Conservation (phyloP, 192 early-diverging fungal genomes). For the Kickxella alabastrina region DNA sequence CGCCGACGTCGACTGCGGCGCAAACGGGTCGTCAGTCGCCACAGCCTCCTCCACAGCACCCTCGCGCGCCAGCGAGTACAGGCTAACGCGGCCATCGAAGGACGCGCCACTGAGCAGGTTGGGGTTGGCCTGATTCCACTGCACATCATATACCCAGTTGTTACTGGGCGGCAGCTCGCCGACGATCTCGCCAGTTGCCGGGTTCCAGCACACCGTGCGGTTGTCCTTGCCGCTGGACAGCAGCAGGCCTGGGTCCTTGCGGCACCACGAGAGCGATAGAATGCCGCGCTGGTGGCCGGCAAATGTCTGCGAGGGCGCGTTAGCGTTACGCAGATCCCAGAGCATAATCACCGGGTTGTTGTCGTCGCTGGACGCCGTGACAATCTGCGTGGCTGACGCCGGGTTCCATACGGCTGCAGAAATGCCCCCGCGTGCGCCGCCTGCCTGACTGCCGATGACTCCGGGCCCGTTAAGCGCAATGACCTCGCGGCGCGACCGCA, state of each 20-base stretch:
- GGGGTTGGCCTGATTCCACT: slow-evolving; percentile 94
- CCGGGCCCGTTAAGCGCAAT: slow-evolving; percentile 65
- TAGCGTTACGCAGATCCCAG: slow-evolving; percentile 95
- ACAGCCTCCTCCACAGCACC: slow-evolving; percentile 34
- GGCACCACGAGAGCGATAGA: slow-evolving; percentile 91
- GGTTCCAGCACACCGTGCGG: slow-evolving; percentile 90
- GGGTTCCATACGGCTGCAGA: slow-evolving; percentile 91
- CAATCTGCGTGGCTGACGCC: slow-evolving; percentile 89
- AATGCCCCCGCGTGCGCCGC: slow-evolving; percentile 66
- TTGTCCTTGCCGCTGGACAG: slow-evolving; percentile 96
- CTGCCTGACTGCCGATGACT: slow-evolving; percentile 44
- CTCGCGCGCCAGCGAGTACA: slow-evolving; percentile 67
- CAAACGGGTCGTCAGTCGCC: slow-evolving; percentile 70
- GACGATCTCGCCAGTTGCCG: slow-evolving; percentile 73
- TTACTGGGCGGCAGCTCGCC: slow-evolving; percentile 80
- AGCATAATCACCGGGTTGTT: slow-evolving; percentile 79
- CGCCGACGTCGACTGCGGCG: slow-evolving; percentile 39
- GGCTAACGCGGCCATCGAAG: slow-evolving; percentile 87
- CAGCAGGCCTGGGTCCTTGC: slow-evolving; percentile 87
- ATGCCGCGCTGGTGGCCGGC: slow-evolving; percentile 87
- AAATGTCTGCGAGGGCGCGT: slow-evolving; percentile 83
- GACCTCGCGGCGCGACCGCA: slow-evolving; percentile 81
- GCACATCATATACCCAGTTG: slow-evolving; percentile 97
- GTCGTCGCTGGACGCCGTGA: slow-evolving; percentile 91
- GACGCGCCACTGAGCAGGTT: slow-evolving; percentile 83